Conservation (phyloP, 371 early-diverging fungal genomes). For the Parasitella parasitica region DNA sequence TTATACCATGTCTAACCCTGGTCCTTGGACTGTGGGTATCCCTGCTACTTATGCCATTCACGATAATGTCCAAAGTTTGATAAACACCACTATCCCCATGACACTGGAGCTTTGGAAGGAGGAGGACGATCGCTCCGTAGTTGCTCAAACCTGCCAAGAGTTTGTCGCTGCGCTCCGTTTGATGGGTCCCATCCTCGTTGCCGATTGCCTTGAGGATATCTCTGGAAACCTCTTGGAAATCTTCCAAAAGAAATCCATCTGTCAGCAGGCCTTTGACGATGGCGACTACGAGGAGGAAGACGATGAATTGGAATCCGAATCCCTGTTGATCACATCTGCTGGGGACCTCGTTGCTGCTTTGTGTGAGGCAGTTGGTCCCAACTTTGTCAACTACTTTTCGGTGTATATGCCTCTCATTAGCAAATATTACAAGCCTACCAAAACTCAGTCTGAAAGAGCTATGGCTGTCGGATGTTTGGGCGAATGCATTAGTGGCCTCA, state of each 20-base stretch:
- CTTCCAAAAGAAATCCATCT: slow-evolving; percentile 76
- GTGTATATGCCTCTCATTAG: slow-evolving; percentile 73
- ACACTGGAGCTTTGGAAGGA: slow-evolving; percentile 73
- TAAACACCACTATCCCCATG: slow-evolving; percentile 62
- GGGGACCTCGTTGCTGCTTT: slow-evolving; percentile 81
- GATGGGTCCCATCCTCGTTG: slow-evolving; percentile 80
- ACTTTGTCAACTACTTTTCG: slow-evolving; percentile 67
- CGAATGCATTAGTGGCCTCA: slow-evolving; percentile 73
- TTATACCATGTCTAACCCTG: slow-evolving; percentile 60
- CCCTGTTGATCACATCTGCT: slow-evolving; percentile 74
- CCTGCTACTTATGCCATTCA: slow-evolving; percentile 66
- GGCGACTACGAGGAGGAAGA: slow-evolving; percentile 66
- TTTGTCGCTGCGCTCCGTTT: slow-evolving; percentile 65
- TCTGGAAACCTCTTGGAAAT: slow-evolving; percentile 58
- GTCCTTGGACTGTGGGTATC: slow-evolving; percentile 69
- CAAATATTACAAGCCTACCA: slow-evolving; percentile 72
- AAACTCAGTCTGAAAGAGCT: slow-evolving; percentile 72
- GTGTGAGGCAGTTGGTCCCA: slow-evolving; percentile 69
- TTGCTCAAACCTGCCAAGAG: slow-evolving; percentile 74
- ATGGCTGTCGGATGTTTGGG: slow-evolving; percentile 87
- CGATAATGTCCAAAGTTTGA: slow-evolving; percentile 68
- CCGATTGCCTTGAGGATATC: slow-evolving; percentile 58
- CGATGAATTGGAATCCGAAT: slow-evolving; percentile 81
- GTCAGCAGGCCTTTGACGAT: slow-evolving; percentile 76
- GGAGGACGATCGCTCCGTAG: slow-evolving; percentile 79